Conservation (phyloP, 176 grass and related monocot genomes). For the Leersia perrieri region DNA sequence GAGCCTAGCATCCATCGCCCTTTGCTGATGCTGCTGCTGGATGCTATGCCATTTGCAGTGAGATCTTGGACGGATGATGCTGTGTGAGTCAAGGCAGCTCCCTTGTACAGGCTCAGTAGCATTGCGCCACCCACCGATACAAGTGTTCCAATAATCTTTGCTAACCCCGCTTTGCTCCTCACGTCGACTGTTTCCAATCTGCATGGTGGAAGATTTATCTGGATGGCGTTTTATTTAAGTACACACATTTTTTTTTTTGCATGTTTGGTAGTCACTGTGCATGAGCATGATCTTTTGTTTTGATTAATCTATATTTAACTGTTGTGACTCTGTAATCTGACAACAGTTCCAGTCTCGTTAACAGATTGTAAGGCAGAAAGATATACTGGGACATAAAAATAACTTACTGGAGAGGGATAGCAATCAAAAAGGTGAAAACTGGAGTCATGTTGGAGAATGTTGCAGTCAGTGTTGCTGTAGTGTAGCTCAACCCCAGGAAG, state of each 20-base stretch:
- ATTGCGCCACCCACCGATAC: slow-evolving; percentile 42
- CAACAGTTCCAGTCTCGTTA: slow-evolving; percentile 5
- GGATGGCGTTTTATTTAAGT: background rate
- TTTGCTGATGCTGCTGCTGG: background rate
- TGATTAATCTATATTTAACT: background rate
- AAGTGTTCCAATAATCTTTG: slow-evolving; percentile 50
- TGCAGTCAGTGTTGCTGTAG: slow-evolving; percentile 58
- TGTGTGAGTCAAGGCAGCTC: slow-evolving; percentile 33
- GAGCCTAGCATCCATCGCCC: slow-evolving; percentile 53
- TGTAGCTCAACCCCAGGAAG: slow-evolving; percentile 55
- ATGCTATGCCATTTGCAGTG: background rate
- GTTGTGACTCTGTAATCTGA: background rate
- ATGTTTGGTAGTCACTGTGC: background rate
- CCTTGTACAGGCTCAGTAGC: slow-evolving; percentile 57
- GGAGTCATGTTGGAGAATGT: slow-evolving; percentile 67
- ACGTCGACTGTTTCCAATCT: slow-evolving; percentile 52
- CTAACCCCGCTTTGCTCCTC: slow-evolving; percentile 41
- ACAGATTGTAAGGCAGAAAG: background rate
- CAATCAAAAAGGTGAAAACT: slow-evolving; percentile 63
- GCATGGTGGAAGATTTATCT: background rate
- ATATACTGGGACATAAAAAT: background rate
- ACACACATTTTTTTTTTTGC: background rate
- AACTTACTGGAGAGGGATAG: slow-evolving; percentile 43
- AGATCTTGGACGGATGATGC: background rate
- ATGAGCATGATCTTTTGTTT: background rate